Conservation (phyloP, 129 eudicot species). For the Flaveria robusta region DNA sequence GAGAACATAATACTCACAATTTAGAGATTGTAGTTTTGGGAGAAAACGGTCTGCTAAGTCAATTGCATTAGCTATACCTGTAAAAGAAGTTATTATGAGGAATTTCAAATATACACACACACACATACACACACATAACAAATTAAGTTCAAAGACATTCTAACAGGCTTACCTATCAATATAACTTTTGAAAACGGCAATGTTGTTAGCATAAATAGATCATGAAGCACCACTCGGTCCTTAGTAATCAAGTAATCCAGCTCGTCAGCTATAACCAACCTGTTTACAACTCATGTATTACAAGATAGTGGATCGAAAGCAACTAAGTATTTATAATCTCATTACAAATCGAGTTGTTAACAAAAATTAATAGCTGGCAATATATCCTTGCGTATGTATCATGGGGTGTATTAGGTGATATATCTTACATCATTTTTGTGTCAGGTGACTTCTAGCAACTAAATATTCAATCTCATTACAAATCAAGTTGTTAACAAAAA, state of each 20-base stretch:
- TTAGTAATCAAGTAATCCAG: constrained; percentile 91
- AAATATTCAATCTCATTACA: too few relatives aligned
- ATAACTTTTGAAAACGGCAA: constrained; percentile 77
- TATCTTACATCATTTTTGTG: constrained; percentile 72
- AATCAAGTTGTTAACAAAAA: too few relatives aligned
- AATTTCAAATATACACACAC: not conserved
- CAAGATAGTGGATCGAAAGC: not conserved
- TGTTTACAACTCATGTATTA: constrained; percentile 35
- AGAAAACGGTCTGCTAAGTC: constrained; percentile 96
- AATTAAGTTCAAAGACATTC: not conserved
- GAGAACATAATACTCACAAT: constrained; percentile 61
- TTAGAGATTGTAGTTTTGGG: constrained; percentile 86
- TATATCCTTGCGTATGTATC: constrained; percentile 1
- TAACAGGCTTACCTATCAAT: constrained; percentile 60
- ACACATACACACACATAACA: not conserved
- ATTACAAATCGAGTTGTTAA: constrained; percentile 7
- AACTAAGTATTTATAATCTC: not conserved
- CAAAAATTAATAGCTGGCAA: not conserved
- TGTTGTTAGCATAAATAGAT: constrained; percentile 90
- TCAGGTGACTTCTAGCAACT: constrained; percentile 30
- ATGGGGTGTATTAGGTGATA: not conserved
- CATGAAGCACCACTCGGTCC: constrained; percentile 94
- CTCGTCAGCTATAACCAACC: constrained; percentile 91
- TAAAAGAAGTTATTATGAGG: constrained; percentile 19
- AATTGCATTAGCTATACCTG: constrained; percentile 98